Evolutionary conservation across 169 alveolate genomes (phyloP), one percentile per base, ranked within the genome.

Genomic region (Plasmodium gaboni): DNA sequence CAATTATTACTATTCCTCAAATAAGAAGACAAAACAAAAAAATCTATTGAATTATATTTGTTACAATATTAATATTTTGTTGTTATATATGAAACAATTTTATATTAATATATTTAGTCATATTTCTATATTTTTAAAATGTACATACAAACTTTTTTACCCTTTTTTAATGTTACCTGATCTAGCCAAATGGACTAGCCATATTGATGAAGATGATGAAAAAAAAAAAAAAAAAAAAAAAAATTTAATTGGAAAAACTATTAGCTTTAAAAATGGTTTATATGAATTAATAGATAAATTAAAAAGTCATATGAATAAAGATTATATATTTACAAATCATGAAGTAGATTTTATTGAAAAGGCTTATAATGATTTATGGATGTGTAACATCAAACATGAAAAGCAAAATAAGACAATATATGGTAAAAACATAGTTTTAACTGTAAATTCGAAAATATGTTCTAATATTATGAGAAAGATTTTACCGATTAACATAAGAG

Each of bases 371-470:
- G 53, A 76, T 19, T 50, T 69, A 48, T 76, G 89, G 89, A 51
- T 22, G 17, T 76, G 89, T 26, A 55, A 19, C 13, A 26, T 61
- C 24, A 76, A 19, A 32, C 63, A 22, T 26, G 26, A 53, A 48
- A 65, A 48, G 0, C 1, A 50, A 10, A 63, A 24, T 42, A 42
- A 24, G 17, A 64, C 15, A 22, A 26, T 76, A 76, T 76, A 64
- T 51, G 55, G 76, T 32, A 76, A 55, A 64, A 64, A 61, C 44
- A 59, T 76, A 12, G 48, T 76, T 28, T 51, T 76, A 24, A 17
- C 89, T 6, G 89, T 76, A 12, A 76, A 76, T 55, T 76, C 89
- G n/a, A 76, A 76, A 50, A 63, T 55, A 17, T 76, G 89, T 53
- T 32, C 89, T 4, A 38, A 76, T 64, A 64, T 76, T 17, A 44